Percentiles rank a stretch among this genome's conserved stretches.
Evolutionary conservation across 2,329 filamentous ascomycete species (phyloP).

Genomic region (Claviceps paspali): DNA sequence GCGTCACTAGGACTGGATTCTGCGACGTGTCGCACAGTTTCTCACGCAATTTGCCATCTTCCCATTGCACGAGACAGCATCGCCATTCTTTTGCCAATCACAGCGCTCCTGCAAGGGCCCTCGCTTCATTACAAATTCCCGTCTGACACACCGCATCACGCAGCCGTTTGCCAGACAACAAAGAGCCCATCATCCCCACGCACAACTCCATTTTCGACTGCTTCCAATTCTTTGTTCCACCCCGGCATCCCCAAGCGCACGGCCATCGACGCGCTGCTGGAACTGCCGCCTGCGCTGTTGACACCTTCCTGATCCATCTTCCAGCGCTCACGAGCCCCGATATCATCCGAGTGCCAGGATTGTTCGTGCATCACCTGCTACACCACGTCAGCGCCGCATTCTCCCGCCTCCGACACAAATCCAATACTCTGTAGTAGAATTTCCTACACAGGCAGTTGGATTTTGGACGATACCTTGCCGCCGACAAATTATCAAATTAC

Average conservation of each 20-base stretch:
- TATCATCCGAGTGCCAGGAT: too few species aligned
- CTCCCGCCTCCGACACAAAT: too few species aligned
- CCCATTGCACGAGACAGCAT: background rate
- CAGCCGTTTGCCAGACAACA: background rate
- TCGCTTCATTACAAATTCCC: background rate
- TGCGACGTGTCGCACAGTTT: slow-evolving; percentile 2
- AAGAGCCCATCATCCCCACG: background rate
- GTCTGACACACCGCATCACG: background rate
- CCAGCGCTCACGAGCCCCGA: background rate
- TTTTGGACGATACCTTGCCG: background rate
- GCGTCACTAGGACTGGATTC: slow-evolving; percentile 9
- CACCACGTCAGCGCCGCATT: too few species aligned
- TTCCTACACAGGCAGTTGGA: background rate
- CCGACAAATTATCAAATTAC: background rate
- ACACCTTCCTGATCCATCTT: slow-evolving; percentile 9
- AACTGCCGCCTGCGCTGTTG: background rate
- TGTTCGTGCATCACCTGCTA: too few species aligned
- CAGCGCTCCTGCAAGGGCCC: background rate
- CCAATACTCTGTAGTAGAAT: too few species aligned
- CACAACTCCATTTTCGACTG: background rate
- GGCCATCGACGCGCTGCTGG: background rate
- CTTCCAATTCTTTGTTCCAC: background rate
- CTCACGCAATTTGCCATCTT: too few species aligned
- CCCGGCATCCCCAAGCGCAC: background rate
- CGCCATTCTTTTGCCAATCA: slow-evolving; percentile 1